These are phyloP conservation scores for Claviceps sorghi DNA, from an alignment of 2,329 filamentous ascomycete genomes.

Conservation along the genomic window DNA sequence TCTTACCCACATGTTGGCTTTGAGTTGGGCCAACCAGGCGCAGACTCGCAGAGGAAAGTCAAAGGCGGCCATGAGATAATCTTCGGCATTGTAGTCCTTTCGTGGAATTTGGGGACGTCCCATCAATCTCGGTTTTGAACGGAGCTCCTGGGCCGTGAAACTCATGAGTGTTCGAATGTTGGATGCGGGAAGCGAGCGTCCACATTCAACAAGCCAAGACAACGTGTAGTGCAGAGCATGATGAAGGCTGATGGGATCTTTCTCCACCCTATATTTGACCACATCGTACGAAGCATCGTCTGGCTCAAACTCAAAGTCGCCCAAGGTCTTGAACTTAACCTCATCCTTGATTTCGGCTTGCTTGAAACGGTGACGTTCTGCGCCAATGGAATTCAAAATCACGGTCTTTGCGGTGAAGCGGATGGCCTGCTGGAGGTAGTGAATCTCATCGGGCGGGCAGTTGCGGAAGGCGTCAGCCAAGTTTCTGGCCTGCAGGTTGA, in stretches of 20 bases:
- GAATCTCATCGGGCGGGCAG: constrained; percentile 46
- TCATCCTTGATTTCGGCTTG: constrained; percentile 81
- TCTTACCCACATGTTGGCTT: constrained; percentile 94
- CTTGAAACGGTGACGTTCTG: constrained; percentile 74
- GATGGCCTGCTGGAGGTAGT: constrained; percentile 56
- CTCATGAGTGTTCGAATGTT: constrained; percentile 54
- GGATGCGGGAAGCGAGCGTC: constrained; percentile 55
- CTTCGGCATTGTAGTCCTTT: constrained; percentile 49
- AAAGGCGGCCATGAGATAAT: constrained; percentile 74
- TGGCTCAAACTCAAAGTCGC: constrained; percentile 66
- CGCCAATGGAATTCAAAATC: constrained; percentile 78
- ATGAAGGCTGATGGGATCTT: constrained; percentile 89
- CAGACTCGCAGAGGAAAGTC: constrained; percentile 89
- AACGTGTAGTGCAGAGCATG: constrained; percentile 91
- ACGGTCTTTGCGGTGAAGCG: constrained; percentile 64
- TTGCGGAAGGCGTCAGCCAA: constrained; percentile 76
- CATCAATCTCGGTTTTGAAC: constrained; percentile 48
- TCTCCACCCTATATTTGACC: constrained; percentile 77
- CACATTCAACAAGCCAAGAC: constrained; percentile 90
- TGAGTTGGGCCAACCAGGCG: constrained; percentile 95
- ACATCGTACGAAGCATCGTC: constrained; percentile 45
- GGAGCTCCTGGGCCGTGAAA: constrained; percentile 58
- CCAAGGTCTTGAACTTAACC: constrained; percentile 63
- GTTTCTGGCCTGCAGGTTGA: constrained; percentile 81
- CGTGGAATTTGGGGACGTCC: constrained; percentile 41